A percentile compares a stretch with the other conserved stretches of the same genome.
Conservation (phyloP, 192 early-diverging fungal genomes). For the Coemansia sp. region DNA sequence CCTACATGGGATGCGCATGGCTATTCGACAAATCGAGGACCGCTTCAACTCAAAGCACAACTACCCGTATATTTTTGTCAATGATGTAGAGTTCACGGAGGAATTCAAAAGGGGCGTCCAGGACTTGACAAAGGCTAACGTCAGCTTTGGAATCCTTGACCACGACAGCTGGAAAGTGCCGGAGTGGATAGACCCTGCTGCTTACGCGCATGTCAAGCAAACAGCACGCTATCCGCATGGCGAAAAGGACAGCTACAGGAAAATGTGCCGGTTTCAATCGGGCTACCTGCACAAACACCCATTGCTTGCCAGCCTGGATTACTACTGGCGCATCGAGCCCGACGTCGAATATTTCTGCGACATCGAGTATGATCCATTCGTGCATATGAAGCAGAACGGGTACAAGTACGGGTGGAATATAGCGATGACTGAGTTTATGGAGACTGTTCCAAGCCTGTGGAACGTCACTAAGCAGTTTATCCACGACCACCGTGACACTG, state of each 20-base stretch:
- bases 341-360: conserved; percentile 52
- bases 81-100: conserved; percentile 66
- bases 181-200: background rate
- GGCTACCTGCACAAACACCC: conserved; percentile 45
- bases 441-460: conserved; percentile 45
- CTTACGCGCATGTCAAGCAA: conserved; percentile 5
- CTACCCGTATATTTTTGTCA: conserved; percentile 78
- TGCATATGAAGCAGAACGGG: conserved; percentile 37
- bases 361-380: conserved; percentile 48
- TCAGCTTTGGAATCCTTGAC: conserved; percentile 26
- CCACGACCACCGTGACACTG: conserved; percentile 2
- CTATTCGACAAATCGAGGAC: conserved; percentile 61
- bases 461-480: conserved; percentile 20
- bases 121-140: conserved; percentile 11
- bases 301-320: conserved; percentile 36
- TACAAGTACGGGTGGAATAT: conserved; percentile 46
- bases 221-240: conserved; percentile 24
- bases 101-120: conserved; percentile 58
- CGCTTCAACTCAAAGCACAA: conserved; percentile 67
- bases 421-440: conserved; percentile 27
- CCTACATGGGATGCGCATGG: conserved; percentile 48
- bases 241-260: conserved; percentile 37
- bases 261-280: conserved; percentile 46
- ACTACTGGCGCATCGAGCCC: conserved; percentile 57
- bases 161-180: conserved; percentile 22